Conservation (phyloP, 2,329 filamentous ascomycete species). For the Tolypocladium sp. region DNA sequence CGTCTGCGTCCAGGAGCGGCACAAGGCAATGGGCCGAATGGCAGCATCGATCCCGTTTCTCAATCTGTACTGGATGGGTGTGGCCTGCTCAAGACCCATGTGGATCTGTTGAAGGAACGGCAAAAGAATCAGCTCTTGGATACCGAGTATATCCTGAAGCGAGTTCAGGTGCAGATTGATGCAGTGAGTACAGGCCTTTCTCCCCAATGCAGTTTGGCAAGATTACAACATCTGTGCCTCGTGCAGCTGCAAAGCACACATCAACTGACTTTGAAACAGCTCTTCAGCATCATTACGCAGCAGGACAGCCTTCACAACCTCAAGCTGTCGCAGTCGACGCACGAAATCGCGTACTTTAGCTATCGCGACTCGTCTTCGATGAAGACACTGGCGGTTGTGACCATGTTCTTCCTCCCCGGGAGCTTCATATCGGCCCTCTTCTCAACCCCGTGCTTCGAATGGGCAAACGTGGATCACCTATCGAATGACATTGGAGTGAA, state of each 20-base stretch:
- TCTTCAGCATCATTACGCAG: conserved; percentile 28
- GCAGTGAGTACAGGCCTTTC: conserved; percentile 15
- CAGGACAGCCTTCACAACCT: conserved; percentile 25
- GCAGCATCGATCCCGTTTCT: not conserved
- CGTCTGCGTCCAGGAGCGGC: not conserved
- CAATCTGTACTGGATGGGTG: conserved; percentile 2
- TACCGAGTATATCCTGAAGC: conserved; percentile 23
- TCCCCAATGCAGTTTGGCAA: not conserved
- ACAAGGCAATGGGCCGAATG: not conserved
- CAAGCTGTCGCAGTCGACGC: conserved; percentile 15
- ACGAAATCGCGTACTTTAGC: conserved; percentile 23
- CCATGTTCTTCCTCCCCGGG: conserved; percentile 33
- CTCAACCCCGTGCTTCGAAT: conserved; percentile 24
- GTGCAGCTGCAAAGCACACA: not conserved
- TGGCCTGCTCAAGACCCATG: conserved; percentile 15
- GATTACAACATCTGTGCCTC: not conserved
- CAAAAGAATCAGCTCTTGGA: conserved; percentile 26
- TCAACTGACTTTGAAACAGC: conserved; percentile 7
- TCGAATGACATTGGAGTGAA: conserved; percentile 17
- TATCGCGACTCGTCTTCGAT: conserved; percentile 32
- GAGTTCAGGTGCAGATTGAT: conserved; percentile 28
- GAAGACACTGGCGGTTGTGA: conserved; percentile 32
- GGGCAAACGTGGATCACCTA: conserved; percentile 13
- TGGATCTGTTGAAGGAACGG: conserved; percentile 19
- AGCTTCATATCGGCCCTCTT: conserved; percentile 33